Conservation (phyloP, 108 stramenopile genomes). For the Cyclostephanos invisitatus region DNA sequence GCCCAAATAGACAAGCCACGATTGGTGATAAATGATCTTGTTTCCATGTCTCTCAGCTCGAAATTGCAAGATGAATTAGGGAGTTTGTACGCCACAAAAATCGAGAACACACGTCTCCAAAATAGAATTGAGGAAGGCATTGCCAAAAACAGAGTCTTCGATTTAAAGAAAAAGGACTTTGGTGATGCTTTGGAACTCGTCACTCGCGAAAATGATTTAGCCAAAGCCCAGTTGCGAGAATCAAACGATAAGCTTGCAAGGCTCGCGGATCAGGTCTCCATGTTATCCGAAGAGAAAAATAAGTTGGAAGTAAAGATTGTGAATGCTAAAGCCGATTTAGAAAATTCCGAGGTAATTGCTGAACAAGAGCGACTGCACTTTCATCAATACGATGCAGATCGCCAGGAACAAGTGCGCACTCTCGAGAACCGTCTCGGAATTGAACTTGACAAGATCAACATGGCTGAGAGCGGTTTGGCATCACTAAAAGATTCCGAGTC, state of each 20-base stretch:
- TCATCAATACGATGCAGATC: neutral
- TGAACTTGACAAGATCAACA: neutral
- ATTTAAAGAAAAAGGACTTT: neutral
- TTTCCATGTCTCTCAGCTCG: neutral
- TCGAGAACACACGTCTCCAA: neutral
- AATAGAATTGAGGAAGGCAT: neutral
- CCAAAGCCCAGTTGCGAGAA: neutral
- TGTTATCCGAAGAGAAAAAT: neutral
- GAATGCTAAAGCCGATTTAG: neutral
- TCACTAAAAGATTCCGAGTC: neutral
- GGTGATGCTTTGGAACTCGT: neutral
- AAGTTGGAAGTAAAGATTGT: neutral
- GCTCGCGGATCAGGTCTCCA: neutral
- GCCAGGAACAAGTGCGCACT: neutral
- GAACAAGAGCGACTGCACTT: conserved; percentile 8
- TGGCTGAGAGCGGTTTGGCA: neutral
- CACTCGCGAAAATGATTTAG: neutral
- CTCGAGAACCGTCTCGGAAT: conserved; percentile 7
- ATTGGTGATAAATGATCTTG: too few relatives aligned
- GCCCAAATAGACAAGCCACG: neutral
- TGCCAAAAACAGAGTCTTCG: neutral
- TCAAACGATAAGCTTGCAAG: neutral
- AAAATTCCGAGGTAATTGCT: neutral
- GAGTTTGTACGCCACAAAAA: neutral
- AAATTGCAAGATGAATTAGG: neutral